Base-by-base conservation (phyloP, 1,284 basidiomycete genomes). In the Bjerkandera adusta region DNA sequence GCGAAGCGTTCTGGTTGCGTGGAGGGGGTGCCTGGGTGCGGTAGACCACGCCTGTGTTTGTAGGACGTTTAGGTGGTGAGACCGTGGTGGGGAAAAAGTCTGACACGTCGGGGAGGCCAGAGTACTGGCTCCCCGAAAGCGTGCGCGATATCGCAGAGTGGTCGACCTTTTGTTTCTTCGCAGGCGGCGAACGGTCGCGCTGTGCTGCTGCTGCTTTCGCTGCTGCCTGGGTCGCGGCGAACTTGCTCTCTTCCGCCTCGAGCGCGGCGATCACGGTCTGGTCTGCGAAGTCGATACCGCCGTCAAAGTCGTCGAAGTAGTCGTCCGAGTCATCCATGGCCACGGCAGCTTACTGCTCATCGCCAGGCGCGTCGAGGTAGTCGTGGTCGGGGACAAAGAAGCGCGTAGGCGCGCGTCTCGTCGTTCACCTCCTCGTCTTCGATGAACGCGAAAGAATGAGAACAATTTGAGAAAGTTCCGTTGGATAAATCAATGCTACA, bases 291-390 rank as follows among this genome's bases (percentile, higher is more conserved):
- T 79, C 70, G 54, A 85, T 66, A 51, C 80, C 79, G 51, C 82
- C 80, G 63, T 83, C 39, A 21, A 39, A 42, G 24, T 48, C 80
- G 50, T 67, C 63, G 56, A 78, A 76, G 64, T 83, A 81, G 55
- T 84, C 77, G 61, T 88, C 86, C 25, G 75, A 80, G 64, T 75
- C 74, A 55, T 74, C 66, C 84, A 85, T 86, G n/a, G 27, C 66
- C 84, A 85, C 86, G n/a, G 27, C 42, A 38, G 20, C 21, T 39
- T 25, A 49, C 32, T 24, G 36, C 20, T 16, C 45, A 47, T 47
- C 32, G 37, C 45, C 45, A 33, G 32, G 16, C n/a, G n/a, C n/a
- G n/a, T n/a, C n/a, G n/a, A n/a, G n/a, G n/a, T n/a, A n/a, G n/a
- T n/a, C n/a, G n/a, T n/a, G n/a, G n/a, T n/a, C n/a, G n/a, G n/a